Base-by-base conservation (phyloP, 2,329 filamentous ascomycete species). In the Epichloe sp. region DNA sequence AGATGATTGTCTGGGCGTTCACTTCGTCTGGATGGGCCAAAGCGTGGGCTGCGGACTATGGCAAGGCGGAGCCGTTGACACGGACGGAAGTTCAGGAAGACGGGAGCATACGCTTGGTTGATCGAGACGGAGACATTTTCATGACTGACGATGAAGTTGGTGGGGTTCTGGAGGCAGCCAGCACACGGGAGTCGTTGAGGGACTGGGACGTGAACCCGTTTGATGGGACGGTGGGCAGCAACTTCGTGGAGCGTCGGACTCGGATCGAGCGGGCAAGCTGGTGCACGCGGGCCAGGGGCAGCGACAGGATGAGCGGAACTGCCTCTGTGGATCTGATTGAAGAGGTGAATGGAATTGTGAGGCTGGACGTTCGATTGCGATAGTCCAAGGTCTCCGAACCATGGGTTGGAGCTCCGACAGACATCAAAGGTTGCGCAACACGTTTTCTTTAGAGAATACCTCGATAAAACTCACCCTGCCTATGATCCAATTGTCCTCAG, bases 361-460 rank as follows among this genome's bases (percentile, higher is more conserved):
- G 66, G 55, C 60, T 72, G 46, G 65, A 70, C 52, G 58, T 71
- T 56, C 67, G 70, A 56, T 62, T 71, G 26, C 49, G 55, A 43
- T 56, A 31, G 35, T 34, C 1, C 1, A 7, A 47, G 7, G 4
- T 6, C 15, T 10, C 42, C 34, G 11, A 31, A 10, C 4, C 26
- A 4, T 31, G 26, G 26, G 43, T 26, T 34, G 15, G 12, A 14
- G 12, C 11, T 19, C 4, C 21, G 3, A 26, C 11, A 8, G 41
- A 44, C 19, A 15, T 21, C 19, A 1, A 31, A 6, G 14, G 15
- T 23, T 21, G 21, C 23, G 14, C 21, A 44, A 26, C 12, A 15
- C 11, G 8, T 10, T 31, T 31, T 4, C 8, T 31, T 31, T 10
- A 10, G 7, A 31, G 8, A 11, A 10, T 11, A 31, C 8, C 26